These are phyloP conservation scores for Dactylellina parvicollis DNA, from an alignment of 2,329 filamentous ascomycete species.

Conservation along the genomic window DNA sequence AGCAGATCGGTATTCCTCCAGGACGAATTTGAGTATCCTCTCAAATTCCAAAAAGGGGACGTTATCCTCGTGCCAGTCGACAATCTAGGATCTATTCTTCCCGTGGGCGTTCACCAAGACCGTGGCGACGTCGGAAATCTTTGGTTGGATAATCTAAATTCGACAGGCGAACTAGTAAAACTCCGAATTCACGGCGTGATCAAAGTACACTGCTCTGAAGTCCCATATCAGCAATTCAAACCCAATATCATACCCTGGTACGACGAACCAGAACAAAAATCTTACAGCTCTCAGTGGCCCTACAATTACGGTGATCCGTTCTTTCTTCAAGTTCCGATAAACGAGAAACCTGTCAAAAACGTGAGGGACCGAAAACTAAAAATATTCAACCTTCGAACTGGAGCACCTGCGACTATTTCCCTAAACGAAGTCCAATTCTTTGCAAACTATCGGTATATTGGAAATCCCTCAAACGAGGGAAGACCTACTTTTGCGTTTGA, in stretches of 20 bases:
- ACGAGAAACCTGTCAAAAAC: neutral
- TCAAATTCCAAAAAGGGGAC: constrained; percentile 35
- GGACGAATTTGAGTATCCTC: constrained; percentile 17
- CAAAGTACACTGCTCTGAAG: neutral
- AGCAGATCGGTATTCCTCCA: neutral
- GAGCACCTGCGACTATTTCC: constrained; percentile 7
- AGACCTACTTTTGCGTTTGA: neutral
- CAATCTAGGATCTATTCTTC: constrained; percentile 23
- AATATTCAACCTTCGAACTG: constrained; percentile 41
- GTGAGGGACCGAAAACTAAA: constrained; percentile 6
- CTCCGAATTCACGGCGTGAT: constrained; percentile 32
- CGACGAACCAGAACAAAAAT: neutral
- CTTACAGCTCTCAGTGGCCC: constrained; percentile 5
- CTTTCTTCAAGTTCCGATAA: constrained; percentile 13
- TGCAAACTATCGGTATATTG: constrained; percentile 25
- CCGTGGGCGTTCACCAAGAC: constrained; percentile 26
- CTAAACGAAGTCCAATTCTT: constrained; percentile 18
- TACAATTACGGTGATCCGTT: constrained; percentile 37
- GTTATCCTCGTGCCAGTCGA: constrained; percentile 33
- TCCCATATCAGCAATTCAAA: neutral
- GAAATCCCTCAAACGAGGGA: neutral
- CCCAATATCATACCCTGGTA: neutral
- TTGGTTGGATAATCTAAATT: constrained; percentile 20
- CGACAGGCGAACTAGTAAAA: neutral
- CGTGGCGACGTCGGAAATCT: constrained; percentile 38